These are phyloP conservation scores for Amanita rubescens DNA, from an alignment of 768 basidiomycete species.

Conservation along the genomic window DNA sequence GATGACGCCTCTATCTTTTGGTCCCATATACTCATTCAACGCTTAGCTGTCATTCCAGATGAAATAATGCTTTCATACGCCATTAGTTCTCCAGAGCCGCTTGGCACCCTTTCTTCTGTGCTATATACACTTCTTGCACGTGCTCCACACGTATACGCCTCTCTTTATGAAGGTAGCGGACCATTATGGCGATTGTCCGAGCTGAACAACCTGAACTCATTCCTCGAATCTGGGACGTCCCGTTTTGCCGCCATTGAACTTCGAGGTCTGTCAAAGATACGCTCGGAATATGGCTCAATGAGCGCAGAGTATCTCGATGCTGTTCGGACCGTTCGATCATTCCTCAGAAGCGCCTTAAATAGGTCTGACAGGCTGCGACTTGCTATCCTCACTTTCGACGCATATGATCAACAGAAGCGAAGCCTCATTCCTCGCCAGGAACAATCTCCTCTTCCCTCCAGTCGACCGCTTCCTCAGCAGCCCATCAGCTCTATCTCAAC, in stretches of 20 bases:
- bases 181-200: conserved; percentile 21
- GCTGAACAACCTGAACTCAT: conserved; percentile 35
- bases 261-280: conserved; percentile 40
- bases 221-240: conserved; percentile 44
- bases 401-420: conserved; percentile 29
- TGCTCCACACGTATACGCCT: conserved; percentile 50
- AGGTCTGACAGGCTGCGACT: conserved; percentile 32
- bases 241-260: conserved; percentile 62
- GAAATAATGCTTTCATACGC: conserved; percentile 43
- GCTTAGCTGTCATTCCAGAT: conserved; percentile 51
- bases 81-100: conserved; percentile 22
- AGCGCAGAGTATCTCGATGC: conserved; percentile 52
- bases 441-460: conserved; percentile 41
- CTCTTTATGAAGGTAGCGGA: conserved; percentile 35
- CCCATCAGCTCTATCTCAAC: conserved; percentile 54
- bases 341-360: conserved; percentile 38
- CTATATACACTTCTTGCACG: conserved; percentile 50
- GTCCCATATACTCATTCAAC: conserved; percentile 6
- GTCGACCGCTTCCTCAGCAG: conserved; percentile 34
- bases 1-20: conserved; percentile 9
- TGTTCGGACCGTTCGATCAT: conserved; percentile 34
- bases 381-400: conserved; percentile 45
- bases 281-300: conserved; percentile 34
- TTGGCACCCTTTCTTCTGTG: conserved; percentile 42
- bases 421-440: conserved; percentile 31